phyloP scores from a whole-genome alignment of 306 rosid species.

The Lathyrus oleraceus region DNA sequence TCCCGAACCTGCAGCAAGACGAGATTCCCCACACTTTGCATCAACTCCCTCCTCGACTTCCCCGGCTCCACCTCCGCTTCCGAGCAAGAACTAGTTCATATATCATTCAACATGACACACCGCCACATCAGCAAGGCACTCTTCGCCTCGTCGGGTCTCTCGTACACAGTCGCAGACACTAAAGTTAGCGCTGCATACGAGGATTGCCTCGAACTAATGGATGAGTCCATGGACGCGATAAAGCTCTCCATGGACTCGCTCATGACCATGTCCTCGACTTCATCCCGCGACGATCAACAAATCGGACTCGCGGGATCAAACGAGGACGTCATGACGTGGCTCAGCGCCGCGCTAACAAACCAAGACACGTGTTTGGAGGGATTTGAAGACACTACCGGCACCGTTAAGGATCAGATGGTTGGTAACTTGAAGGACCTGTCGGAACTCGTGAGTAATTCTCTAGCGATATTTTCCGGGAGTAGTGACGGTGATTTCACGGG shows the following conservation, averaged over 20 bases:
- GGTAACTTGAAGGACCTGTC: slow-evolving; percentile 60
- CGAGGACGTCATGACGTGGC: slow-evolving; percentile 82
- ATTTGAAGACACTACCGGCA: slow-evolving; percentile 44
- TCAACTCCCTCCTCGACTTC: slow-evolving; percentile 73
- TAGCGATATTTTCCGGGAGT: slow-evolving; percentile 63
- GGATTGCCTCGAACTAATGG: slow-evolving; percentile 79
- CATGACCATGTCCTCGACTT: slow-evolving; percentile 7
- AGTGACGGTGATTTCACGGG: slow-evolving; percentile 59
- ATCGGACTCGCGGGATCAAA: not conserved
- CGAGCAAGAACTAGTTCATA: slow-evolving; percentile 71
- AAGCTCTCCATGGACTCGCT: slow-evolving; percentile 38
- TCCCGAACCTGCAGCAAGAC: slow-evolving; percentile 79
- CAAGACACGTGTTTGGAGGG: slow-evolving; percentile 94
- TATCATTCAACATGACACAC: slow-evolving; percentile 84
- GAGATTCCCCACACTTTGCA: slow-evolving; percentile 69
- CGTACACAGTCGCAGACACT: slow-evolving; percentile 38
- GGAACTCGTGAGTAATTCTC: slow-evolving; percentile 72
- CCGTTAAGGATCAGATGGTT: slow-evolving; percentile 52
- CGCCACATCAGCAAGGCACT: slow-evolving; percentile 66
- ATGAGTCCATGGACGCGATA: slow-evolving; percentile 62
- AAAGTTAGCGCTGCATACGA: slow-evolving; percentile 55
- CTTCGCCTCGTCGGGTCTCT: slow-evolving; percentile 48
- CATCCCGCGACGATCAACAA: not conserved
- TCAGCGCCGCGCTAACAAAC: slow-evolving; percentile 75
- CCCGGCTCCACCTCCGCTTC: slow-evolving; percentile 71